Conservation (phyloP, 371 early-diverging fungal species). For the Basidiobolus meristosporus region DNA sequence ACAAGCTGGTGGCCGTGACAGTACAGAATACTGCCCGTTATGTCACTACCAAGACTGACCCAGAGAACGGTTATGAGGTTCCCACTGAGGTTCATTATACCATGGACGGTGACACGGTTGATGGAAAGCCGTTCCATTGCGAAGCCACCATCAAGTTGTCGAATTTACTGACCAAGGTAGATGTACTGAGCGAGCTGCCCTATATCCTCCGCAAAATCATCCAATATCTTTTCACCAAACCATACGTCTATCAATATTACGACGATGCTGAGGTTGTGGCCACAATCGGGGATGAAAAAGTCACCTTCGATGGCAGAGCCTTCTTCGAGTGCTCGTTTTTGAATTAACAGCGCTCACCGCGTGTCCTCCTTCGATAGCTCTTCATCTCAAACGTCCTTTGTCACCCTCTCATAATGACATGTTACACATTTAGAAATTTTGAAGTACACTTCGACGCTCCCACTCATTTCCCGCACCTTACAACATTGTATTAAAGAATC, state of each 20-base stretch:
- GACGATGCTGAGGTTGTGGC: too few relatives aligned
- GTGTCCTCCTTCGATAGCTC: too few relatives aligned
- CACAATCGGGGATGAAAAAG: too few relatives aligned
- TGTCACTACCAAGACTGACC: conserved; percentile 21
- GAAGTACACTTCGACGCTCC: too few relatives aligned
- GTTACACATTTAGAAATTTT: too few relatives aligned
- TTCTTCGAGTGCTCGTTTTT: too few relatives aligned
- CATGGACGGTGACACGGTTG: conserved; percentile 53
- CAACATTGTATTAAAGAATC: too few relatives aligned
- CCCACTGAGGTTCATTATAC: conserved; percentile 47
- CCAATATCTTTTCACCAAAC: conserved; percentile 81
- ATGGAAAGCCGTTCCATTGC: conserved; percentile 18
- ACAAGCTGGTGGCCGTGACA: conserved; percentile 44
- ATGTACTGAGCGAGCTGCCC: conserved; percentile 75
- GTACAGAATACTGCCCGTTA: conserved; percentile 46
- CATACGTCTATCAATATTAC: conserved; percentile 86
- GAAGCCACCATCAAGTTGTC: conserved; percentile 37
- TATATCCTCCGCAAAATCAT: conserved; percentile 73
- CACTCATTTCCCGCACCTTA: too few relatives aligned
- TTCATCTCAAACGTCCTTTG: too few relatives aligned
- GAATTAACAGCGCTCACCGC: too few relatives aligned
- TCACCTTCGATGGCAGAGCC: too few relatives aligned
- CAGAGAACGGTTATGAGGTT: conserved; percentile 60
- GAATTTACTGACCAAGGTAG: conserved; percentile 45
- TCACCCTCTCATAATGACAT: too few relatives aligned